Evolutionary conservation across 108 stramenopile genomes (phyloP).

Genomic region (Discostella pseudostelligera): DNA sequence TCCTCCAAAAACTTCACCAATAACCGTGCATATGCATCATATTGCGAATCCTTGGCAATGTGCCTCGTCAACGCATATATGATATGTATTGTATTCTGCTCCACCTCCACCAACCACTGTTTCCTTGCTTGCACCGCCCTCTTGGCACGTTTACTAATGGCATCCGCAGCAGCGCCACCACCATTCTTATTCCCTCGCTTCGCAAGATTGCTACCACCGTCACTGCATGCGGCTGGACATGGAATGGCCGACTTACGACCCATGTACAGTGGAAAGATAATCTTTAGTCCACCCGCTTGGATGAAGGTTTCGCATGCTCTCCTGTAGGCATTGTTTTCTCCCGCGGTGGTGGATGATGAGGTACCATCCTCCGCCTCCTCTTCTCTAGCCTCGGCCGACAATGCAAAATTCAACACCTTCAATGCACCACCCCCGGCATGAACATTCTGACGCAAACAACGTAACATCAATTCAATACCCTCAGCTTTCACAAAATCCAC

Average conservation of each 20-base stretch:
- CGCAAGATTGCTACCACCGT: slow-evolving; percentile 41
- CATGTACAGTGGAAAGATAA: slow-evolving; percentile 71
- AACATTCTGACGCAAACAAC: slow-evolving; percentile 72
- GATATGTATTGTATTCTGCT: slow-evolving; percentile 58
- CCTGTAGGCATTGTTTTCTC: slow-evolving; percentile 29
- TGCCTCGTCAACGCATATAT: slow-evolving; percentile 67
- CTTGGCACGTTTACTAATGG: slow-evolving; percentile 53
- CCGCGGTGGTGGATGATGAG: slow-evolving; percentile 2
- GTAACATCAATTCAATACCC: slow-evolving; percentile 70
- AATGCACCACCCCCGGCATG: slow-evolving; percentile 67
- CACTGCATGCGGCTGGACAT: slow-evolving; percentile 51
- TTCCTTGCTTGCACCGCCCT: slow-evolving; percentile 45
- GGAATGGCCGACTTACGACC: slow-evolving; percentile 57
- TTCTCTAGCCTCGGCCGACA: slow-evolving; percentile 29
- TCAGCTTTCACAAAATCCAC: slow-evolving; percentile 63
- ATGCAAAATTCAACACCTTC: slow-evolving; percentile 64
- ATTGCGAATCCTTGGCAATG: slow-evolving; percentile 55
- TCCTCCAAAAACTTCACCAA: slow-evolving; percentile 75
- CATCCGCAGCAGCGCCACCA: neutral
- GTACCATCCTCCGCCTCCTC: no score
- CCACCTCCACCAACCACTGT: slow-evolving; percentile 57
- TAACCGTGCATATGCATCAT: slow-evolving; percentile 66
- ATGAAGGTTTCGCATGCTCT: slow-evolving; percentile 66
- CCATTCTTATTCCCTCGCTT: slow-evolving; percentile 17
- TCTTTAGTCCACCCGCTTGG: slow-evolving; percentile 63